Evolutionary conservation across 1,139 yeast genomes (phyloP), one percentile per base, ranked within the genome.

Genomic region (Geotrichum armillariae): DNA sequence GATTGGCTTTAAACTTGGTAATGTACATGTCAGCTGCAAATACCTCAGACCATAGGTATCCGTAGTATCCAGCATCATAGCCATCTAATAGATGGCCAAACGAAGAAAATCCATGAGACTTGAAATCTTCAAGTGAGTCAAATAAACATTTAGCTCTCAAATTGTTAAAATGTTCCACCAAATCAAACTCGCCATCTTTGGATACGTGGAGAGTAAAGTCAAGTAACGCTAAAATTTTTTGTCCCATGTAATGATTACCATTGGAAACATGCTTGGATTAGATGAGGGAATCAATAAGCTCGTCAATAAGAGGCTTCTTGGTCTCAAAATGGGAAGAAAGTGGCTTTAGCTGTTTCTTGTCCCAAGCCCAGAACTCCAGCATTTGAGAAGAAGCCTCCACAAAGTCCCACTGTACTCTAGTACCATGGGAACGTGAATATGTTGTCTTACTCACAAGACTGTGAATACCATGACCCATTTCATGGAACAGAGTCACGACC

Each of bases 291-390:
- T 78, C 78, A 53, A 85, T 75, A 55, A 85, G 70, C 7, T 73
- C 77, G 53, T 82, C 83, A 34, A 77, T 75, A 41, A 88, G 76
- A 20, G 77, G 73, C 60, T 78, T 79, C 23, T 81, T 80, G 55
- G 77, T 71, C 47, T 67, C 50, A 64, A 84, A 86, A 66, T 88
- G 95, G 21, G 78, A 73, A 0, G 93, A 83, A 46, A 88, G 69
- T 11, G 66, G 63, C 59, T 73, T 76, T 56, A 88, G 71, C 66
- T 82, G 83, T 38, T 75, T 69, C 53, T 75, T 76, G 49, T 83
- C 78, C 95, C 95, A 88, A 33, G 91, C 83, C 90, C 95, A 88
- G 68, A 82, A 85, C 66, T 88, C 96, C 58, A 88, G 74, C 85
- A 88, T 80, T 69, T 88, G 95, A 1, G 95, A 86, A 22, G 95